Base-by-base conservation (phyloP, 2,329 filamentous ascomycete species). In the Arthrocladium fulminans region DNA sequence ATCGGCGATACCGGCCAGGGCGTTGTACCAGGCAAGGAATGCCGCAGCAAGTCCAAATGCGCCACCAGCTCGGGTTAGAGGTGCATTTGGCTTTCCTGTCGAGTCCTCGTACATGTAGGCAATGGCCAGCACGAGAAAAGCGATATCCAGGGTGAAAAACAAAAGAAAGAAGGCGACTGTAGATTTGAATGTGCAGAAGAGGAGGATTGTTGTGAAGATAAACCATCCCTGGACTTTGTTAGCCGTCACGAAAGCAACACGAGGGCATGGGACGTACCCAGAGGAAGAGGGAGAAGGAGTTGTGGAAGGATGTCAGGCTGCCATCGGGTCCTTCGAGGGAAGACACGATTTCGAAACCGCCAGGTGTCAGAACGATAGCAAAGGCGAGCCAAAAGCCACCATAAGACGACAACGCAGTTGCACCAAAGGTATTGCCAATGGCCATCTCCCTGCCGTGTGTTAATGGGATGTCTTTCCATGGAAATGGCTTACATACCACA, bases 1-100 rank as follows among this genome's bases (percentile, higher is more conserved):
- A 58, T 92, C 86, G 53, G 84, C 83, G 50, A 92, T 79, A 78
- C 86, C 86, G 45, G 86, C 85, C 51, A 90, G 73, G 30, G 87
- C 86, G 38, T 88, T 88, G 69, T 90, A 94, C 87, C 87, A 94
- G 3, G 87, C 86, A 48, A 86, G 62, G 63, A 94, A 92, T 0
- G 86, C 84, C 1, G 86, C 80, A 5, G 92, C 59, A 53, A 92
- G 74, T n/a, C 87, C 87, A 62, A 92, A 90, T 52, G 81, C 74
- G 46, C 87, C 88, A 54, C 84, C 87, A 3, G 83, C 79, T 65
- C 82, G 84, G 59, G 79, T 79, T 38, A 86, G 69, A 13, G 65
- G 67, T 3, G 65, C 49, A 55, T 74, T 66, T 13, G 76, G 61
- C 15, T 20, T 3, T 13, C 17, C 24, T 17, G 9, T 39, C 2